A percentile compares a stretch with the other conserved stretches of the same genome.
phyloP scores from a whole-genome alignment of 2,329 filamentous ascomycete genomes.

The Fusarium papillatum region DNA sequence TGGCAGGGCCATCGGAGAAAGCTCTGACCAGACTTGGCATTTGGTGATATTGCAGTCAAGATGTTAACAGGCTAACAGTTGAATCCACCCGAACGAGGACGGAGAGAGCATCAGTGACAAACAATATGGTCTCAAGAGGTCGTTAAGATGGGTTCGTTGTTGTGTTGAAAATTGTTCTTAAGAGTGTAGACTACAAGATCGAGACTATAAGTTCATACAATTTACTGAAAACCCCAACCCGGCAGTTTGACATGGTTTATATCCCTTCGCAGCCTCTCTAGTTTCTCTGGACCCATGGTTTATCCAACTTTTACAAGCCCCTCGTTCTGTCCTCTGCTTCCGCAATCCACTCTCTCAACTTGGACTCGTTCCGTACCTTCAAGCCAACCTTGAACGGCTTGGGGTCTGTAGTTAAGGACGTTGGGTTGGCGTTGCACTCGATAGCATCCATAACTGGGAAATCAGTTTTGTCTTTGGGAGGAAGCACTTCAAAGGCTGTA shows the following conservation, averaged over 20 bases:
- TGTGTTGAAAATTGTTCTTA: background rate
- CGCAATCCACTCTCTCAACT: conserved; percentile 65
- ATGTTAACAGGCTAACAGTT: background rate
- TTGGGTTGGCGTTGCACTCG: conserved; percentile 69
- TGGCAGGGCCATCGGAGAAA: background rate
- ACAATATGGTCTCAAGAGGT: background rate
- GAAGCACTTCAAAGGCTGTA: conserved; percentile 68
- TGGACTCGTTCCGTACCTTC: conserved; percentile 58
- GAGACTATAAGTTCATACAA: background rate
- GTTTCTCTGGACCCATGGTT: background rate
- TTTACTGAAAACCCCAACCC: background rate
- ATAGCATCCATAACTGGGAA: conserved; percentile 68
- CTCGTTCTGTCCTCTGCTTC: conserved; percentile 66
- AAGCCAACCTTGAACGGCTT: conserved; percentile 68
- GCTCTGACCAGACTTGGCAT: background rate
- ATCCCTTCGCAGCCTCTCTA: background rate
- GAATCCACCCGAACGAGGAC: background rate
- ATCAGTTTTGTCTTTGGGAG: conserved; percentile 59
- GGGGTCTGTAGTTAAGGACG: conserved; percentile 71
- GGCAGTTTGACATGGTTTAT: background rate
- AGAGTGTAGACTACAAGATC: background rate
- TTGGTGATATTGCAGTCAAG: background rate
- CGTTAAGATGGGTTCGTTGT: background rate
- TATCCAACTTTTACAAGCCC: conserved; percentile 42
- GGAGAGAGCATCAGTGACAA: background rate